These are phyloP conservation scores for Isabelozyma pseudorhagii DNA, from an alignment of 805 yeast species.

Conservation along the genomic window DNA sequence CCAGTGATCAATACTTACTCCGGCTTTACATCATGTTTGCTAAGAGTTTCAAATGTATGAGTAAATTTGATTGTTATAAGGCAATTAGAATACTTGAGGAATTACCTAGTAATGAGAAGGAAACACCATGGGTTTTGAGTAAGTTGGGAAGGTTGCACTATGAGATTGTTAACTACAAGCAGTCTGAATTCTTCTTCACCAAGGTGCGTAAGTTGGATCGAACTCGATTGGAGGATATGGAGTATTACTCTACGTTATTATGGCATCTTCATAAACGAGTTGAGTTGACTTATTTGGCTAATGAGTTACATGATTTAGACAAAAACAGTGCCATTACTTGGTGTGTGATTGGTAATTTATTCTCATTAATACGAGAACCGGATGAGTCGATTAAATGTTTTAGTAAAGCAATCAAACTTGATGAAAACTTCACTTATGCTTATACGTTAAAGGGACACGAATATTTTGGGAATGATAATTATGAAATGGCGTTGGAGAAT, in stretches of 20 bases:
- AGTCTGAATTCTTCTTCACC: conserved; percentile 62
- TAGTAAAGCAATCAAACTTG: conserved; percentile 67
- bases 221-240: conserved; percentile 84
- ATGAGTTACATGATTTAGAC: conserved; percentile 69
- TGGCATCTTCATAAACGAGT: conserved; percentile 90
- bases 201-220: conserved; percentile 67
- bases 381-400: conserved; percentile 89
- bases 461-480: conserved; percentile 80
- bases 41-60: conserved; percentile 56
- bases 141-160: conserved; percentile 78
- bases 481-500: conserved; percentile 81
- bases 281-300: conserved; percentile 76
- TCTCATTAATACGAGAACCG: conserved; percentile 77
- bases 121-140: conserved; percentile 83
- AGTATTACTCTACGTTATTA: conserved; percentile 79
- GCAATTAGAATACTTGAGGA: conserved; percentile 69
- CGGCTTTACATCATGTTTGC: conserved; percentile 54
- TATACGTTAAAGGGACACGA: conserved; percentile 95
- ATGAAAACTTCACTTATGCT: conserved; percentile 76
- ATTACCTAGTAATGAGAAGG: conserved; percentile 59
- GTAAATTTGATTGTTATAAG: conserved; percentile 70
- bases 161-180: conserved; percentile 82
- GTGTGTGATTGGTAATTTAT: conserved; percentile 88
- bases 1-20: conserved; percentile 41
- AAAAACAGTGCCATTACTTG: conserved; percentile 77